phyloP scores from a whole-genome alignment of 192 early-diverging fungal genomes.

The Chytriomyces sp. region DNA sequence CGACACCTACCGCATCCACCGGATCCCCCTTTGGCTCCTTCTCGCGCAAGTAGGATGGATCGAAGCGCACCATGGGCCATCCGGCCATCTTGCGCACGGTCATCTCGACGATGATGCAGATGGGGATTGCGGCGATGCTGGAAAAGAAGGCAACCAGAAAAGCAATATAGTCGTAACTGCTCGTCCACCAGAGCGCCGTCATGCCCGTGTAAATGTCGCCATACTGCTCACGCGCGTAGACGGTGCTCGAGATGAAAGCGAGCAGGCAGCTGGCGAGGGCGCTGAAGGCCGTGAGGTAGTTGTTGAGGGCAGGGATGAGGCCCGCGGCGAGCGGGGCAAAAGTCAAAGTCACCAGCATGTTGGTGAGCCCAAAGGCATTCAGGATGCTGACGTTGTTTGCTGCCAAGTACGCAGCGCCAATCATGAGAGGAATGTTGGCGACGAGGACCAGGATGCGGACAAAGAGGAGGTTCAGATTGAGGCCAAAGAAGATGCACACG shows the following conservation, averaged over 20 bases:
- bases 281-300: slow-evolving; percentile 30
- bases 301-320: slow-evolving; percentile 33
- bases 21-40: neutral
- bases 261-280: slow-evolving; percentile 41
- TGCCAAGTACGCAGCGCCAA: slow-evolving; percentile 25
- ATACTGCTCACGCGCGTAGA: slow-evolving; percentile 24
- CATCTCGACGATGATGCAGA: slow-evolving; percentile 33
- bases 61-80: neutral
- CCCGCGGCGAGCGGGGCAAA: slow-evolving; percentile 43
- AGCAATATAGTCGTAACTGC: slow-evolving; percentile 36
- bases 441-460: slow-evolving; percentile 33
- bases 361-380: slow-evolving; percentile 39
- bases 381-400: slow-evolving; percentile 37
- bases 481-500: slow-evolving; percentile 25
- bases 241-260: slow-evolving; percentile 34
- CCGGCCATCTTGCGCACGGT: slow-evolving; percentile 23
- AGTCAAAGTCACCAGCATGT: slow-evolving; percentile 38
- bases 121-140: slow-evolving; percentile 33
- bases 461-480: slow-evolving; percentile 18
- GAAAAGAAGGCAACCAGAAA: slow-evolving; percentile 39
- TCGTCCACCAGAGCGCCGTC: slow-evolving; percentile 30
- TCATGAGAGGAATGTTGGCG: slow-evolving; percentile 44
- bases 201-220: slow-evolving; percentile 34
- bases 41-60: neutral
- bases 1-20: neutral